Conservation (phyloP, 2,329 filamentous ascomycete species). For the Alternaria brassicae region DNA sequence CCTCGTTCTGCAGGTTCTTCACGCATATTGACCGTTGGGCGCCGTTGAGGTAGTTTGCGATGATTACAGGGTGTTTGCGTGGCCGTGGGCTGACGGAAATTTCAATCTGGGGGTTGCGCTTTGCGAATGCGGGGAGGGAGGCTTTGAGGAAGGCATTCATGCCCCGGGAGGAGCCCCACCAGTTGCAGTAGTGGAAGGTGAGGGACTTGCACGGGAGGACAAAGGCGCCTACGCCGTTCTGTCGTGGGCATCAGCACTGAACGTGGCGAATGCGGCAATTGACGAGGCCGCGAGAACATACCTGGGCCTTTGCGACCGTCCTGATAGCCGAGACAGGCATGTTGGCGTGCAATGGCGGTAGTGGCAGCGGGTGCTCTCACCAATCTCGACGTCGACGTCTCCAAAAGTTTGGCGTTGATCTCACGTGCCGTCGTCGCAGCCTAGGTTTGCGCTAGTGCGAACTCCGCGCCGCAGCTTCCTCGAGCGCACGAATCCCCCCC, state of each 20-base stretch:
- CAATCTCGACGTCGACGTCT: conserved; percentile 1
- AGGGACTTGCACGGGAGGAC: conserved; percentile 96
- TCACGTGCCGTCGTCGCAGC: conserved; percentile 37
- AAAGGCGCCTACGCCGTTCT: conserved; percentile 98
- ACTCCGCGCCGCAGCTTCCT: conserved; percentile 26
- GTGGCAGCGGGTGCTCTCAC: conserved; percentile 7
- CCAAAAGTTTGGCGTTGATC: conserved; percentile 28
- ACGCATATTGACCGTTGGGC: conserved; percentile 86
- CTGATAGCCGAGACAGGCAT: conserved; percentile 61
- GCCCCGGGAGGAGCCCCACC: conserved; percentile 88
- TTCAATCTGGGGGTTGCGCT: conserved; percentile 84
- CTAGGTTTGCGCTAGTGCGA: conserved; percentile 32
- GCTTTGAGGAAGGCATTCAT: conserved; percentile 92
- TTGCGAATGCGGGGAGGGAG: conserved; percentile 77
- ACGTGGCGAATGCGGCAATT: not conserved
- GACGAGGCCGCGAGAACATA: conserved; percentile 43
- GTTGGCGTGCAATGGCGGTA: conserved; percentile 31
- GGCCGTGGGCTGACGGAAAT: conserved; percentile 90
- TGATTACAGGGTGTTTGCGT: conserved; percentile 86
- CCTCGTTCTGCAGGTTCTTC: conserved; percentile 78
- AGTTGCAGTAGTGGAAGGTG: conserved; percentile 97
- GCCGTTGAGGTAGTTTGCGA: conserved; percentile 92
- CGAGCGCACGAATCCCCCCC: conserved; percentile 7
- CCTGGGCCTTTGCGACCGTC: conserved; percentile 63
- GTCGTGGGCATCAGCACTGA: conserved; percentile 21